A percentile compares a stretch with the other conserved stretches of the same genome.
Conservation (phyloP, 2,329 filamentous ascomycete species). For the Fulvia fulva region DNA sequence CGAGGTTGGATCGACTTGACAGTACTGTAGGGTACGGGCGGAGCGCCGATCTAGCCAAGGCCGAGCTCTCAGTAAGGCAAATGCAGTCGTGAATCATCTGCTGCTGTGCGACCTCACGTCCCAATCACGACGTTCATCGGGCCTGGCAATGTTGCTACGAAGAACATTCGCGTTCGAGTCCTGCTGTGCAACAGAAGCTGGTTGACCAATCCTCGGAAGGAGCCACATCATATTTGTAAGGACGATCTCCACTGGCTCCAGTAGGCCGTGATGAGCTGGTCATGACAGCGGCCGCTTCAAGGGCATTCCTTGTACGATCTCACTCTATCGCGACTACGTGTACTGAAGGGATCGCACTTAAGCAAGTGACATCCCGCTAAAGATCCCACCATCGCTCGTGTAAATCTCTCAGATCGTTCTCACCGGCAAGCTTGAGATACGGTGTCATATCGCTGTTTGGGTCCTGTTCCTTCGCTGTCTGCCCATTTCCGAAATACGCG, state of each 20-base stretch:
- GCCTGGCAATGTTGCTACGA: neutral
- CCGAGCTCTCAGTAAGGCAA: neutral
- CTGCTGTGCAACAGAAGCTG: neutral
- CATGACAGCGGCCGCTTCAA: neutral
- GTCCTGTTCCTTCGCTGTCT: conserved; percentile 57
- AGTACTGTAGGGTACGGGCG: neutral
- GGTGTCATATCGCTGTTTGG: conserved; percentile 57
- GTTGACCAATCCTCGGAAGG: neutral
- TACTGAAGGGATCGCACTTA: neutral
- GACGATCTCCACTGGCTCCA: conserved; percentile 1
- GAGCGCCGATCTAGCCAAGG: neutral
- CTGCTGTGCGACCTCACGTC: neutral
- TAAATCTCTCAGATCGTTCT: conserved; percentile 58
- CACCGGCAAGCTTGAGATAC: conserved; percentile 56
- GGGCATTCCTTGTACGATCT: conserved; percentile 4
- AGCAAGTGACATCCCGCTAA: conserved; percentile 1
- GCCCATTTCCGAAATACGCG: conserved; percentile 65
- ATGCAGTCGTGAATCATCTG: neutral
- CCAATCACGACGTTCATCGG: neutral
- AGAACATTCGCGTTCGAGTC: neutral
- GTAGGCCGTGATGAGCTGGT: neutral
- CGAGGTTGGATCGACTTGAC: neutral
- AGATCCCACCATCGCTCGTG: conserved; percentile 62
- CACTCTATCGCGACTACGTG: conserved; percentile 13
- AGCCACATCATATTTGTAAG: neutral